Percentiles rank a stretch among this genome's conserved stretches.
Conservation (phyloP, 805 yeast species). For the Starmerella apicola region DNA sequence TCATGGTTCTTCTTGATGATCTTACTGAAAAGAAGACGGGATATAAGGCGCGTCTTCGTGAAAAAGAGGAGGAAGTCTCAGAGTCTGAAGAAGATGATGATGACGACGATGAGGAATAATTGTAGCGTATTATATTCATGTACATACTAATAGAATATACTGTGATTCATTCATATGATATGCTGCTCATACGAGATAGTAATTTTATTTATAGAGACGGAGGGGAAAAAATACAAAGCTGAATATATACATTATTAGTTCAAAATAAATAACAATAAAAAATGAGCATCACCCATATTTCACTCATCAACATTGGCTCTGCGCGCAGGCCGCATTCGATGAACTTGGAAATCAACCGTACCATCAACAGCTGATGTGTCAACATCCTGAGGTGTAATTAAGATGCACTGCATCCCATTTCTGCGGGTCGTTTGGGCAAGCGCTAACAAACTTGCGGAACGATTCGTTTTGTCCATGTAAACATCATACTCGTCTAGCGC, state of each 20-base stretch:
- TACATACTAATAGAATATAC: not conserved
- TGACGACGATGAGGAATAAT: constrained; percentile 41
- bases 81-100: constrained; percentile 62
- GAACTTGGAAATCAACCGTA: constrained; percentile 1
- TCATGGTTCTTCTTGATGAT: constrained; percentile 64
- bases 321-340: constrained; percentile 9
- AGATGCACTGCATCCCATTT: constrained; percentile 69
- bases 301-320: not conserved
- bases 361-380: constrained; percentile 23
- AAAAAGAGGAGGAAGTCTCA: constrained; percentile 50
- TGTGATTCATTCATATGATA: too few species aligned
- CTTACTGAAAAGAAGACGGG: constrained; percentile 54
- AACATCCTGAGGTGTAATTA: constrained; percentile 90
- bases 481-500: constrained; percentile 96
- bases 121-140: not conserved
- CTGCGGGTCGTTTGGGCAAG: constrained; percentile 56
- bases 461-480: constrained; percentile 87
- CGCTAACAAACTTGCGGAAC: constrained; percentile 64
- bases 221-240: too few species aligned
- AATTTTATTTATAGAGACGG: too few species aligned
- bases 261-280: too few species aligned
- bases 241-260: too few species aligned
- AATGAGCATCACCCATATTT: not conserved
- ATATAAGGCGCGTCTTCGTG: constrained; percentile 42
- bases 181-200: too few species aligned